Evolutionary conservation across 495 filamentous ascomycete species (phyloP).

Genomic region (Aspergillus egyptiacus): DNA sequence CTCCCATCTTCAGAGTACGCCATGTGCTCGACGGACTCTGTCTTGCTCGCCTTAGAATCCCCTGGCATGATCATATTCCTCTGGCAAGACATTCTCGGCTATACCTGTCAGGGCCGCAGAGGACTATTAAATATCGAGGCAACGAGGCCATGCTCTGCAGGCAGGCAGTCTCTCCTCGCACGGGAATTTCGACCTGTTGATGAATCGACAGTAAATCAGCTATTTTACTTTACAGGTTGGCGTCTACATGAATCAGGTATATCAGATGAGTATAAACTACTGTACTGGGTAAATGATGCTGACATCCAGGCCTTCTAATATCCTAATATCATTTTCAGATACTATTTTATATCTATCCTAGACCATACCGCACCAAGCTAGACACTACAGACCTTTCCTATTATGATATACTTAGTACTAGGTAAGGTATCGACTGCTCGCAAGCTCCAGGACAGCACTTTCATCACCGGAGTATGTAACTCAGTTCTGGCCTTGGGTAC

Average conservation of each 20-base stretch:
- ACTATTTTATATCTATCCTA: conserved; percentile 17
- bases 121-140: conserved; percentile 19
- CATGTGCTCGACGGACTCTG: no score
- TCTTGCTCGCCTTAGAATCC: no score
- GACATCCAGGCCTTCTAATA: conserved; percentile 26
- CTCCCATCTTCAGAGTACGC: no score
- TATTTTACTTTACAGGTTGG: conserved; percentile 9
- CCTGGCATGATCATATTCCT: no score
- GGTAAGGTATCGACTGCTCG: conserved; percentile 21
- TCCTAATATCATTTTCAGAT: conserved; percentile 19
- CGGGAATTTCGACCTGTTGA: conserved; percentile 22
- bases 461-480: conserved; percentile 17
- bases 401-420: conserved; percentile 36
- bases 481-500: conserved; percentile 16
- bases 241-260: conserved; percentile 8
- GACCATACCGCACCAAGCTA: conserved; percentile 22
- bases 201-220: conserved; percentile 24
- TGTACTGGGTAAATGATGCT: conserved; percentile 22
- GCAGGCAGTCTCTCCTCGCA: conserved; percentile 27
- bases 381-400: conserved; percentile 26
- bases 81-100: no score
- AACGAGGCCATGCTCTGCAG: conserved; percentile 20
- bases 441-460: conserved; percentile 25
- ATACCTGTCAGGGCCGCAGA: conserved; percentile 28
- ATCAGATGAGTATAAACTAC: conserved; percentile 26